phyloP scores from a whole-genome alignment of 2,329 filamentous ascomycete species.

The Penicillium sp. region DNA sequence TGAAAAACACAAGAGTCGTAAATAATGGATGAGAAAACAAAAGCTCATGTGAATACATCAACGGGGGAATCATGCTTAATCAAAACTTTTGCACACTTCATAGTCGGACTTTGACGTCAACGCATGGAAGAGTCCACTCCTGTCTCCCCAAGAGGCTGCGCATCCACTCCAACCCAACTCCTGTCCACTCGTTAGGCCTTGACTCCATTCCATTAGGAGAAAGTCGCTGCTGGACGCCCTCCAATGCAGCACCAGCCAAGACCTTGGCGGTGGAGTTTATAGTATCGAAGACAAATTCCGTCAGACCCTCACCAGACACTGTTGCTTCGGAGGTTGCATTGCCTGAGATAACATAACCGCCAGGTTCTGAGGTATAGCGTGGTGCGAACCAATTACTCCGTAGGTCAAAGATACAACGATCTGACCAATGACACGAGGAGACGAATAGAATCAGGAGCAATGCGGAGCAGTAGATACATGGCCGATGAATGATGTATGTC shows the following conservation, averaged over 20 bases:
- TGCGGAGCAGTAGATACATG: slow-evolving; percentile 96
- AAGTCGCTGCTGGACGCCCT: slow-evolving; percentile 52
- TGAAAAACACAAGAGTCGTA: neutral
- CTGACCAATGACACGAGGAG: slow-evolving; percentile 85
- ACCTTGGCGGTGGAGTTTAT: slow-evolving; percentile 69
- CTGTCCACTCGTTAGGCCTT: slow-evolving; percentile 64
- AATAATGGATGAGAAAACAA: neutral
- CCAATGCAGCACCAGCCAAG: slow-evolving; percentile 64
- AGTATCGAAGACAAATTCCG: slow-evolving; percentile 44
- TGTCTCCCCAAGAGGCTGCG: slow-evolving; percentile 74
- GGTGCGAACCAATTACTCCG: slow-evolving; percentile 89
- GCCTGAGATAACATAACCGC: slow-evolving; percentile 9
- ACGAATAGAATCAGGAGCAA: slow-evolving; percentile 93
- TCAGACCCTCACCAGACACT: slow-evolving; percentile 34
- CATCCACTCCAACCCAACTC: slow-evolving; percentile 81
- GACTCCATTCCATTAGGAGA: slow-evolving; percentile 30
- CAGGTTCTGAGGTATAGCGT: slow-evolving; percentile 50
- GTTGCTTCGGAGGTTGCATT: slow-evolving; percentile 20
- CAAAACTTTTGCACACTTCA: slow-evolving; percentile 39
- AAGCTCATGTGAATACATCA: neutral
- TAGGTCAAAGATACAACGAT: slow-evolving; percentile 91
- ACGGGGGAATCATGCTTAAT: neutral
- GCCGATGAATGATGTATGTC: slow-evolving; percentile 93
- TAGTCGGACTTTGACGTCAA: slow-evolving; percentile 81
- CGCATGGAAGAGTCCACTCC: slow-evolving; percentile 87